Percentiles rank a stretch among this genome's conserved stretches.
phyloP scores from a whole-genome alignment of 768 basidiomycete species.

The Lepiota venenata region DNA sequence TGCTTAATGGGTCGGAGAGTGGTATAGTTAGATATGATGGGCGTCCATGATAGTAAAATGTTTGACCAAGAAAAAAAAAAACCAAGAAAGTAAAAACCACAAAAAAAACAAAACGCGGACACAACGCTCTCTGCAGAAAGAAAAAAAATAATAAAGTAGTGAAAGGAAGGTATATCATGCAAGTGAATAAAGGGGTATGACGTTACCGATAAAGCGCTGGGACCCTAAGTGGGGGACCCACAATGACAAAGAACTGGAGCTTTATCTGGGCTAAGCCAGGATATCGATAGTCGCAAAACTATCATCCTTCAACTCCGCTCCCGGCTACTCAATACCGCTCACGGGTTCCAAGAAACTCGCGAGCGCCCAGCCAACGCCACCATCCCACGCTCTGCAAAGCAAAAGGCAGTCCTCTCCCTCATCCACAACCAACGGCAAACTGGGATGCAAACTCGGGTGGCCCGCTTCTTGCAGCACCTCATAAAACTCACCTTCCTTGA shows the following conservation, averaged over 20 bases:
- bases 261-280: background rate
- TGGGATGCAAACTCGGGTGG: slow-evolving; percentile 70
- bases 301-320: background rate
- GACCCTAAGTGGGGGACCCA: background rate
- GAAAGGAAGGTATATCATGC: too few relatives aligned
- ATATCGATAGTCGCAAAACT: background rate
- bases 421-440: slow-evolving; percentile 76
- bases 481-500: slow-evolving; percentile 59
- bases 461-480: slow-evolving; percentile 75
- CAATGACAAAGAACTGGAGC: background rate
- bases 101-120: slow-evolving; percentile 1
- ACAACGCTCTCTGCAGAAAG: background rate
- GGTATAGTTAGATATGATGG: background rate
- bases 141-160: too few relatives aligned
- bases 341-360: slow-evolving; percentile 77
- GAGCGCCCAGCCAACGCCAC: slow-evolving; percentile 73
- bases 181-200: background rate
- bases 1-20: background rate
- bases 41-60: background rate
- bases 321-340: slow-evolving; percentile 17
- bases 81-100: slow-evolving; percentile 3
- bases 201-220: slow-evolving; percentile 6
- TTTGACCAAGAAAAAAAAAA: slow-evolving; percentile 3
- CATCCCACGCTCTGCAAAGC: slow-evolving; percentile 55
- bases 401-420: slow-evolving; percentile 76